Base-by-base conservation (phyloP, 371 early-diverging fungal genomes). In the Vittaforma corneae region DNA sequence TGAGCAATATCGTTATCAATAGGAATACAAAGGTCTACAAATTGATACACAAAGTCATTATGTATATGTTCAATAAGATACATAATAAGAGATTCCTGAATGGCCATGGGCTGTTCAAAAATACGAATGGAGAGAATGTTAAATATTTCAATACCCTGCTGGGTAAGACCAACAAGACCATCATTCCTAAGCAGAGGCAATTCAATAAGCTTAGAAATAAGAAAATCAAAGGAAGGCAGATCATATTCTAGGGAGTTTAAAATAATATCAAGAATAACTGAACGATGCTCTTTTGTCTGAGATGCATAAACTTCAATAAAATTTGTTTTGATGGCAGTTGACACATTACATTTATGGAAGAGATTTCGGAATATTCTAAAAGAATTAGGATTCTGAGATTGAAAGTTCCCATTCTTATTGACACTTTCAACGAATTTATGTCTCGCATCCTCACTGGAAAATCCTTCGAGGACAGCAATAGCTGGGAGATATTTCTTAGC, bases 381-480 rank as follows among this genome's bases (percentile, higher is more conserved):
- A 5, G 57, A 58, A 46, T 55, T 63, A 5, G 53, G 56, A 33
- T 26, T 62, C 9, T 40, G 20, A 3, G 38, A 60, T 5, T 16
- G 11, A 11, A 58, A 18, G 2, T 30, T 42, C 6, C 34, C 40
- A 20, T 33, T 56, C 56, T 32, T 63, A 18, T 57, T 63, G 29
- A 63, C 50, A 11, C 18, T 56, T 5, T 63, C 57, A n/a, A 63
- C 47, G 32, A 63, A 63, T 9, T 57, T 30, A 14, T 30, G 4
- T 26, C 44, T 52, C 4, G n/a, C 16, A 16, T 65, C 52, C n/a
- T 9, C 3, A 14, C 22, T 48, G 3, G 5, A 9, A 26, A 63
- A 63, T 20, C 64, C 64, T 14, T 63, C 64, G n/a, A 63, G 3
- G 5, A 63, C 55, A 16, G 64, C 64, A n/a, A 63, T 6, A 11